phyloP scores from a whole-genome alignment of 345 rosid species.

The Carallia brachiata region DNA sequence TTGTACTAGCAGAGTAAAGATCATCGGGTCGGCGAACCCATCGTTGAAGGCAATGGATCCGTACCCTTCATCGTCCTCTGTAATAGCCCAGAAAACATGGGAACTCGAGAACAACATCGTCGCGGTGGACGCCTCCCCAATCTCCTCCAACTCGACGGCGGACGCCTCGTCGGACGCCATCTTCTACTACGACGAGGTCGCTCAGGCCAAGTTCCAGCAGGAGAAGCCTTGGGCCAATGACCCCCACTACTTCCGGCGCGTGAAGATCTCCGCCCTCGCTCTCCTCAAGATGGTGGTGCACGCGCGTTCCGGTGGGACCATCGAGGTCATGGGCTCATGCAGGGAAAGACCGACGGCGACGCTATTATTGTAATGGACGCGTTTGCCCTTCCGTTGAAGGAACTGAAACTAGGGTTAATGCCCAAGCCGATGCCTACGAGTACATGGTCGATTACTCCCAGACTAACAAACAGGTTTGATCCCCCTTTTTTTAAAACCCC shows the following conservation, averaged over 20 bases:
- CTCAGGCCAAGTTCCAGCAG: conserved; percentile 66
- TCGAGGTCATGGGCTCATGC: conserved; percentile 99
- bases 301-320: conserved; percentile 99
- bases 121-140: conserved; percentile 43
- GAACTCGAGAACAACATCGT: conserved; percentile 91
- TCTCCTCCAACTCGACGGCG: conserved; percentile 20
- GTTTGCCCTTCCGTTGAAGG: conserved; percentile 99
- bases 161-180: conserved; percentile 63
- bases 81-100: conserved; percentile 94
- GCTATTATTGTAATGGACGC: conserved; percentile 99
- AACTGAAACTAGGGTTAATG: conserved; percentile 95
- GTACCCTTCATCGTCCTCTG: conserved; percentile 38
- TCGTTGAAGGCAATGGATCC: conserved; percentile 24
- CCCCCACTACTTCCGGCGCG: conserved; percentile 96
- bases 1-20: no score
- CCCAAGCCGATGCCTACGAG: conserved; percentile 99
- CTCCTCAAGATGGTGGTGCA: conserved; percentile 99
- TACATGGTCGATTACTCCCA: conserved; percentile 98
- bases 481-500: background rate
- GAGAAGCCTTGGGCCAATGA: conserved; percentile 95
- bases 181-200: conserved; percentile 74
- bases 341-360: conserved; percentile 97
- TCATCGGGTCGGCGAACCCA: no score
- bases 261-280: conserved; percentile 95
- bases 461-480: conserved; percentile 84